A percentile compares a stretch with the other conserved stretches of the same genome.
phyloP scores from a whole-genome alignment of 2,329 filamentous ascomycete species.

The Cercospora berteroae region DNA sequence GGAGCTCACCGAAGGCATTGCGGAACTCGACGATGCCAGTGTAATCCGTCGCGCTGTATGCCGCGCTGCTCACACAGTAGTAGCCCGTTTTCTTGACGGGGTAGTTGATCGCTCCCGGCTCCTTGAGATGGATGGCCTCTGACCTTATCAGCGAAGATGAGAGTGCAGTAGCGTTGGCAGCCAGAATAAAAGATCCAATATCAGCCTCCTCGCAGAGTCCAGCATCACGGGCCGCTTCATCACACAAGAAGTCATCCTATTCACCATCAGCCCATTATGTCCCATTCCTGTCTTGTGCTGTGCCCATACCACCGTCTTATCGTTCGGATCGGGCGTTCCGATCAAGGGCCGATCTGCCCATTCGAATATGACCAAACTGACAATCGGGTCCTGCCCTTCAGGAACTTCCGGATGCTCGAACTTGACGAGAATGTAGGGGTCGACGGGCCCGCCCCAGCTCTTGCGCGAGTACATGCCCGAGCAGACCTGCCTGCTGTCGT shows the following conservation, averaged over 20 bases:
- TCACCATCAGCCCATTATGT: conserved; percentile 17
- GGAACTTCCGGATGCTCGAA: conserved; percentile 62
- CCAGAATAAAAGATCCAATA: conserved; percentile 79
- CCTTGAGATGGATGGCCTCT: conserved; percentile 76
- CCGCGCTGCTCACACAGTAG: conserved; percentile 84
- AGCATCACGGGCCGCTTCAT: conserved; percentile 64
- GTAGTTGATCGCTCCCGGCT: conserved; percentile 74
- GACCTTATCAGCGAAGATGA: conserved; percentile 74
- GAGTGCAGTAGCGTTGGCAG: conserved; percentile 68
- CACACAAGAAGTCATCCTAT: conserved; percentile 71
- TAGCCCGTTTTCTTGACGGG: conserved; percentile 87
- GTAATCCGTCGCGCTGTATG: conserved; percentile 68
- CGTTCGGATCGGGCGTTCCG: conserved; percentile 61
- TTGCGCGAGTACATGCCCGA: conserved; percentile 90
- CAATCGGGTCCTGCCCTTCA: conserved; percentile 66
- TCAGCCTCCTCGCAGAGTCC: conserved; percentile 74
- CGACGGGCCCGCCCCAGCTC: conserved; percentile 81
- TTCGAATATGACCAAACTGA: conserved; percentile 88
- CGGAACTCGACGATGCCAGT: conserved; percentile 83
- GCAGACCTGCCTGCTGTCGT: conserved; percentile 78
- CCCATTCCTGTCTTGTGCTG: not conserved
- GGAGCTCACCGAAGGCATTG: conserved; percentile 93
- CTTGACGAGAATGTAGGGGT: conserved; percentile 85
- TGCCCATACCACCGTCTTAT: conserved; percentile 11
- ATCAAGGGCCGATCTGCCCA: conserved; percentile 83